These are phyloP conservation scores for Fusarium floridanum DNA, from an alignment of 2,329 filamentous ascomycete species.

Conservation along the genomic window DNA sequence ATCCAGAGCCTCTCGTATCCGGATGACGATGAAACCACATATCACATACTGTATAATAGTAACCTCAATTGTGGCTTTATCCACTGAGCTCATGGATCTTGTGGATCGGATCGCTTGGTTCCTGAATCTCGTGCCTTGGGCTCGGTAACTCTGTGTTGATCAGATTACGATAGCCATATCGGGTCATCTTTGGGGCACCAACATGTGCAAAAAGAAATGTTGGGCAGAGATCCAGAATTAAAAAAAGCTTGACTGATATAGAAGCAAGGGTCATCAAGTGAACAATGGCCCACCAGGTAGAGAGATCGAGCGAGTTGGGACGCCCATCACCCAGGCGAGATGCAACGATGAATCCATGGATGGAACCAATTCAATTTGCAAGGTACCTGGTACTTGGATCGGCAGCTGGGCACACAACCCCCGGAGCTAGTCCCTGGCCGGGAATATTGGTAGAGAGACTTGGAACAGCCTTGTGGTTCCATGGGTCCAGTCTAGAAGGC, in stretches of 20 bases:
- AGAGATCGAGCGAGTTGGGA: constrained; percentile 1
- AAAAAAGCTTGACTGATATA: constrained; percentile 2
- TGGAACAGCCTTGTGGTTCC: constrained; percentile 16
- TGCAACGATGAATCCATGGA: neutral
- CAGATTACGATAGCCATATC: constrained; percentile 10
- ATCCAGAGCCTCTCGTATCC: constrained; percentile 16
- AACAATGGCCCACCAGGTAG: neutral
- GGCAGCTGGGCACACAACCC: neutral
- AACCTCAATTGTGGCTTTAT: neutral
- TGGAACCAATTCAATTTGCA: neutral
- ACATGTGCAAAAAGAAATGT: constrained; percentile 5
- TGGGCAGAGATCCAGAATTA: constrained; percentile 2
- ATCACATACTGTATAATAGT: neutral
- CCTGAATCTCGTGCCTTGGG: neutral
- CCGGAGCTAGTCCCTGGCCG: constrained; percentile 29
- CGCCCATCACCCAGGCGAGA: neutral
- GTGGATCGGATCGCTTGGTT: constrained; percentile 15
- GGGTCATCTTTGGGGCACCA: constrained; percentile 5
- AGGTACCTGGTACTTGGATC: constrained; percentile 9
- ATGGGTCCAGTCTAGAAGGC: constrained; percentile 31
- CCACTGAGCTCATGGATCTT: constrained; percentile 10
- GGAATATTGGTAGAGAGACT: constrained; percentile 22
- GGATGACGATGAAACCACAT: constrained; percentile 8
- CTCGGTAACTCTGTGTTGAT: constrained; percentile 3
- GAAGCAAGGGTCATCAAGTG: constrained; percentile 1